Base-by-base conservation (phyloP, 768 basidiomycete genomes). In the Boletus subparvulus region DNA sequence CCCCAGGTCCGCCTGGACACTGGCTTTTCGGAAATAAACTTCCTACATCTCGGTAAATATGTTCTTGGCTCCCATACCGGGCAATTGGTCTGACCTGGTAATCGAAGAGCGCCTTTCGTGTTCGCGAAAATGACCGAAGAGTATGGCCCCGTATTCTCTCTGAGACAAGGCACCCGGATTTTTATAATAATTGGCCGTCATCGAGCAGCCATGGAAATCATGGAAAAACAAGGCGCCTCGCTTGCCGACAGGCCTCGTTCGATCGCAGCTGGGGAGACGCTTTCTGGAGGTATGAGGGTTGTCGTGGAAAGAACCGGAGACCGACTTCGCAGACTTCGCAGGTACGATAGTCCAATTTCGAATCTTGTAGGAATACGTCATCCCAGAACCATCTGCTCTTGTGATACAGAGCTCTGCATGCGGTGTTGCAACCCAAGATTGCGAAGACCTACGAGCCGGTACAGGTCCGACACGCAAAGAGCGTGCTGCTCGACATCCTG, bases 101-200 rank as follows among this genome's bases (percentile, higher is more conserved):
- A 28, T 50, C 11, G 6, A 28, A 66, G 67, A 9, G 36, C 58
- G 11, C 55, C 63, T 10, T 63, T 67, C 24, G 58, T 33, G 26
- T 84, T 83, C 47, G 80, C 85, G 35, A 75, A 81, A 62, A 81
- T 83, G 79, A 82, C 80, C 3, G 75, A 84, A 61, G 62, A 77
- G 56, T 86, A 85, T 61, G 86, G 86, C 0, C 84, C 85, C 0
- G 75, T 87, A 0, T 83, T 85, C 58, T 77, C 80, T 0, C 66
- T 86, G 1, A 74, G 77, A 7, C 79, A 81, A 59, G 84, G 85
- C 1, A 5, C 37, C 13, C 44, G 45, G 4, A 17, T 54, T 5
- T 64, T 60, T 13, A 52, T 69, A 1, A 21, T 69, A 12, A 65
- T 69, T 13, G 69, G 67, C 0, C 64, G 68, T 47, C 52, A 70